Percentiles rank a stretch among this genome's conserved stretches.
Conservation (phyloP, 1,284 basidiomycete genomes). For the Ceratobasidium theobromae region DNA sequence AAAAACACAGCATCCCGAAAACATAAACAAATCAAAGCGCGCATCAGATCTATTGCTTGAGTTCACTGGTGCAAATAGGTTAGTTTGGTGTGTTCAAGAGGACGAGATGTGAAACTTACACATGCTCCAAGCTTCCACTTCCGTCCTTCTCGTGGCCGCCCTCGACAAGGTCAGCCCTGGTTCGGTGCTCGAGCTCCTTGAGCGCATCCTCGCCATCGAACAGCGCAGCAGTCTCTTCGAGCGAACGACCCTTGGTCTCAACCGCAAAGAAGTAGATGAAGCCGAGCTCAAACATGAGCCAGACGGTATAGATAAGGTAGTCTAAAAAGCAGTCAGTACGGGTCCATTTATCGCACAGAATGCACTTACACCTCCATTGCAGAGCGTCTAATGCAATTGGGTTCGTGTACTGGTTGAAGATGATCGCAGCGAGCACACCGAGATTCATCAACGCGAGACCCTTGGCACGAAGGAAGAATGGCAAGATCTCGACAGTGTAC, state of each 20-base stretch:
- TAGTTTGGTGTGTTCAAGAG: too few species aligned
- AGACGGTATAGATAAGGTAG: constrained; percentile 52
- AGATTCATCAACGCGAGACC: constrained; percentile 70
- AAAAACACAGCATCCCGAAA: neutral
- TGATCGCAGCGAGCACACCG: constrained; percentile 62
- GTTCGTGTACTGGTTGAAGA: constrained; percentile 82
- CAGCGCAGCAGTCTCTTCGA: constrained; percentile 57
- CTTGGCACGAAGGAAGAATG: constrained; percentile 65
- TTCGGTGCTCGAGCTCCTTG: constrained; percentile 14
- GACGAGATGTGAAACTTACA: neutral
- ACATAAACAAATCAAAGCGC: neutral
- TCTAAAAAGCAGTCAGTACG: constrained; percentile 1
- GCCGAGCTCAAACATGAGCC: constrained; percentile 62
- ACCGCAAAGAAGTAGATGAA: constrained; percentile 64
- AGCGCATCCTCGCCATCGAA: constrained; percentile 38
- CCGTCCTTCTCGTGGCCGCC: constrained; percentile 5
- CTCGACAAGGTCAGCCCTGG: constrained; percentile 7
- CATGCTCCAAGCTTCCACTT: constrained; percentile 18
- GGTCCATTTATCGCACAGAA: constrained; percentile 49
- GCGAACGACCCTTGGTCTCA: constrained; percentile 48
- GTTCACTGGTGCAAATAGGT: too few species aligned
- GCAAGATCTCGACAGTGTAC: constrained; percentile 69
- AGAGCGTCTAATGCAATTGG: constrained; percentile 63
- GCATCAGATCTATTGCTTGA: too few species aligned
- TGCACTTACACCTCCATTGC: constrained; percentile 53